Base-by-base conservation (phyloP, 257 asterid species). In the Solanum chilense region DNA sequence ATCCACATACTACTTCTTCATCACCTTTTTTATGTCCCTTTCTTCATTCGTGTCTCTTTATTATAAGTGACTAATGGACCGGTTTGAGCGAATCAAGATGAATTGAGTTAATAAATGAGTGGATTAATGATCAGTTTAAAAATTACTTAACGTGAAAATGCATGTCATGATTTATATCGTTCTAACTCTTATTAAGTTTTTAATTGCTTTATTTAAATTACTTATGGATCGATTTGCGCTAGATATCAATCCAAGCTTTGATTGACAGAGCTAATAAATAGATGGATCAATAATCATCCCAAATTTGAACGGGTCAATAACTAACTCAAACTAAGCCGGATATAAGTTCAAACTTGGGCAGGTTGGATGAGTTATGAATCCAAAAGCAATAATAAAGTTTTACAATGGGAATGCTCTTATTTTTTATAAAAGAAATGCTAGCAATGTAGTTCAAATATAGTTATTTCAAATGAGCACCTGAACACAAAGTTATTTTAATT, bases 1-100 rank as follows among this genome's bases (percentile, higher is more conserved):
- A 42, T 45, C 35, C 87, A 49, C 75, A 80, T 10, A 27, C 81
- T 85, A 78, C 78, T 71, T 29, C 84, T 66, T 86, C 37, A 21
- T 73, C 74, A 85, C 76, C 88, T 86, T 14, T 88, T 82, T 20
- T 71, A 88, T 87, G 84, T 84, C 89, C 84, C 89, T 88, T 75
- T 86, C 87, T 87, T 35, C 85, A 68, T 83, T 86, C 70, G 21
- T 76, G 37, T 83, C 77, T 27, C 21, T 6, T 66, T 66, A 66
- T 12, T 66, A 66, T 12, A 27, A 14, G 74, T 66, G 10, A 31
- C 37, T 13, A 27, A 13, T 66, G 37, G 5, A 3, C 10, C 2
- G 3, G 0, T 66, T 6, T 66, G 20, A 15, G 3, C 35, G 1
- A 1, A 7, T 25, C 2, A 66, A 66, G 37, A 66, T 25, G 35